Evolutionary conservation across 257 asterid genomes (phyloP), one percentile per base, ranked within the genome.

Genomic region (Solanum lycopersicoides): DNA sequence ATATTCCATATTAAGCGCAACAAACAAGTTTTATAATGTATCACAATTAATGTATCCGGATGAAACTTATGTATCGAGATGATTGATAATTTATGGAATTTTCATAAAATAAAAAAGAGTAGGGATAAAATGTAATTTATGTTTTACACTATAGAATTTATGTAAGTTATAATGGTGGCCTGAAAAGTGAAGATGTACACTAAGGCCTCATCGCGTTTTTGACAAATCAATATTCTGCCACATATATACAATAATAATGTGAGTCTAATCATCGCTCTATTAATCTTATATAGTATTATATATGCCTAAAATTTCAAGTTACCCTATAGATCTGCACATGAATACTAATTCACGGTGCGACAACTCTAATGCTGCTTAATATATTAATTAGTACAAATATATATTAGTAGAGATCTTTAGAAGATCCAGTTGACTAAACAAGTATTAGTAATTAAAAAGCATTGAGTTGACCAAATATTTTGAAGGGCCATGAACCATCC

Each of bases 401-500:
- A 56, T 56, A 56, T 56, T 7, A 65, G 7, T 65, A 65, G n/a
- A 71, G 12, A 32, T 71, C 42, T 15, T 71, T 71, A 71, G n/a
- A 71, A 71, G 77, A 71, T 9, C 84, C 25, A n/a, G 84, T 77
- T 44, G 56, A 44, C 65, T 25, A 77, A 44, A 77, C 84, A 13
- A 44, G n/a, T 41, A 42, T 56, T 44, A 44, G 65, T 77, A 77
- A 45, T 77, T 77, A 25, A 44, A 77, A 77, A 42, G 65, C 37
- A 44, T 44, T 7, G 15, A 7, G 25, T 59, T 20, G 66, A 59
- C 60, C 10, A n/a, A 77, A 77, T n/a, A 77, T 42, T 77, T 7
- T 77, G 84, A 77, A 77, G 83, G 65, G 15, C 84, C 84, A 77
- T 44, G 39, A 77, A 77, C 84, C 84, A 77, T 77, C 84, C 84